phyloP scores from a whole-genome alignment of 169 alveolate species.

The Plasmodium cynomolgi region DNA sequence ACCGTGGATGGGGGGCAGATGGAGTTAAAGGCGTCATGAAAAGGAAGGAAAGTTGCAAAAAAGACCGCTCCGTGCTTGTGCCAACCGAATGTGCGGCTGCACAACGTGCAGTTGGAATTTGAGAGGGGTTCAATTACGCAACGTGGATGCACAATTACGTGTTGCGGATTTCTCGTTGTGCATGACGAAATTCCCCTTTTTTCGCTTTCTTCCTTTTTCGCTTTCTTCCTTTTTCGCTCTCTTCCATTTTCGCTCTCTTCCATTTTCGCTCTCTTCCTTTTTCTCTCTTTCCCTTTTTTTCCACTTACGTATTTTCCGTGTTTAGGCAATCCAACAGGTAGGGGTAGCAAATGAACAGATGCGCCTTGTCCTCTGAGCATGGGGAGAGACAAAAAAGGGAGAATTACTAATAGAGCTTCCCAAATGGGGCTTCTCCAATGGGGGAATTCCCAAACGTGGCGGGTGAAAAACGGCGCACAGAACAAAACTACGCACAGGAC shows the following conservation, averaged over 20 bases:
- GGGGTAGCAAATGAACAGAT: conserved; percentile 68
- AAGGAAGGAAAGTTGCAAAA: background rate
- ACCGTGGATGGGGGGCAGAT: background rate
- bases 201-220: background rate
- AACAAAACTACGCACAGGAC: background rate
- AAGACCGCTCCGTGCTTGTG: background rate
- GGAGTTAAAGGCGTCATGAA: background rate
- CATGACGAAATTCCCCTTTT: background rate
- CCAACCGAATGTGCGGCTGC: background rate
- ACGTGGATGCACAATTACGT: conserved; percentile 1
- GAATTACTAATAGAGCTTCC: background rate
- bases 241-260: background rate
- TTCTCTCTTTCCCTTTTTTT: conserved; percentile 18
- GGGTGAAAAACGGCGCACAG: background rate
- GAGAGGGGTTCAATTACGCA: background rate
- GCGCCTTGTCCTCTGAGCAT: conserved; percentile 64
- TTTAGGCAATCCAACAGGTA: conserved; percentile 62
- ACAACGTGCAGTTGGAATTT: background rate
- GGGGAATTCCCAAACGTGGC: background rate
- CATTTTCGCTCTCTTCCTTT: background rate
- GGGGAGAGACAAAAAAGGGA: background rate
- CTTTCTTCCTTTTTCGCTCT: background rate
- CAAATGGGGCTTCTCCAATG: background rate
- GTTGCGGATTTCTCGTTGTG: background rate
- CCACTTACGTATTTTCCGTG: conserved; percentile 61